Conservation (phyloP, 2,329 filamentous ascomycete species). For the Diaporthe destruens region DNA sequence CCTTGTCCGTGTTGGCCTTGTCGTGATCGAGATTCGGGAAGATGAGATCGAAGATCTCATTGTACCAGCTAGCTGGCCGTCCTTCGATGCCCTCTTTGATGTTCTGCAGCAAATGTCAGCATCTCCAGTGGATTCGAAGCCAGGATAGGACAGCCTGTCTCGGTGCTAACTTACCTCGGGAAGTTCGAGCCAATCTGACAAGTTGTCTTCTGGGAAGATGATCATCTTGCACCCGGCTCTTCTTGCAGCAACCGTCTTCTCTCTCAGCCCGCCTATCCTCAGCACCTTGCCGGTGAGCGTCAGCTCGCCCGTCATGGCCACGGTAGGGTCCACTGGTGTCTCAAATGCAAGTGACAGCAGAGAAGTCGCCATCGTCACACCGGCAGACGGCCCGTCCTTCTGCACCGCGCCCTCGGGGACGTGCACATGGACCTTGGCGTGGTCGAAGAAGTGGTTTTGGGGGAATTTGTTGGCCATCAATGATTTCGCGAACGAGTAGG, state of each 20-base stretch:
- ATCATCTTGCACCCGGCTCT: slow-evolving; percentile 93
- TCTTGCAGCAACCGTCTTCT: slow-evolving; percentile 97
- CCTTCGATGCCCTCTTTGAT: slow-evolving; percentile 98
- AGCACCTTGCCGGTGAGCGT: slow-evolving; percentile 97
- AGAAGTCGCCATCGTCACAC: slow-evolving; percentile 98
- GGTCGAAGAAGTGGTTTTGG: slow-evolving; percentile 95
- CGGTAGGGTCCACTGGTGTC: slow-evolving; percentile 81
- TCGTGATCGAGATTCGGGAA: slow-evolving; percentile 85
- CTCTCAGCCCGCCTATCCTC: slow-evolving; percentile 90
- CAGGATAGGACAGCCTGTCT: slow-evolving; percentile 14
- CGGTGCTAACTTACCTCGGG: slow-evolving; percentile 79
- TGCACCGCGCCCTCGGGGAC: slow-evolving; percentile 96
- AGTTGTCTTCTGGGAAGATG: slow-evolving; percentile 94
- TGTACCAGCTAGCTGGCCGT: slow-evolving; percentile 92
- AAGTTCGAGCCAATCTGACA: slow-evolving; percentile 96
- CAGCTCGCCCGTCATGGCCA: slow-evolving; percentile 98
- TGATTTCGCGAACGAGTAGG: slow-evolving; percentile 95
- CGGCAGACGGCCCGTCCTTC: slow-evolving; percentile 93
- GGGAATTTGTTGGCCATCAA: slow-evolving; percentile 87
- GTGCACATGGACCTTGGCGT: slow-evolving; percentile 94
- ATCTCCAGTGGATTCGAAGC: slow-evolving; percentile 3
- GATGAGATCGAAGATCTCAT: slow-evolving; percentile 90
- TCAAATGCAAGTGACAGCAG: slow-evolving; percentile 88
- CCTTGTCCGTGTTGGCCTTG: slow-evolving; percentile 80
- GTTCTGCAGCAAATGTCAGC: slow-evolving; percentile 71